Evolutionary conservation across 805 yeast genomes (phyloP).

Genomic region (Kodamaea neixiangensis): DNA sequence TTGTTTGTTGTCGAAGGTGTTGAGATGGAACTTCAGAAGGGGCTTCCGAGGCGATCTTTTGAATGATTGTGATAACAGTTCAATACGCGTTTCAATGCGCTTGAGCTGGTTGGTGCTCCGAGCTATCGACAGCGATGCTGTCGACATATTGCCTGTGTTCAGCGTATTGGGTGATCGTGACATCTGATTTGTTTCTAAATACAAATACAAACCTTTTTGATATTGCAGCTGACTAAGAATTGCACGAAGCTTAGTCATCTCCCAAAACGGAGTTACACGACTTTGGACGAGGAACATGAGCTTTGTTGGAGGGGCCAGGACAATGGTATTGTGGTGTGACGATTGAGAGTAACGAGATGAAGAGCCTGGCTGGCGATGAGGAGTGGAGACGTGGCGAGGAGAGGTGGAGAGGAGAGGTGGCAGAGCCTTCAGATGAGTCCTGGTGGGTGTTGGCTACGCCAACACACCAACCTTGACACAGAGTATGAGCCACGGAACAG

Average conservation of each 20-base stretch:
- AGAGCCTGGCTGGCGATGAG: too few species aligned
- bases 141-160: conserved; percentile 6
- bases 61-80: conserved; percentile 15
- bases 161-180: not conserved
- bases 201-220: not conserved
- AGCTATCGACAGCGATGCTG: conserved; percentile 8
- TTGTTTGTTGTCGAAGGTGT: conserved; percentile 14
- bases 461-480: too few species aligned
- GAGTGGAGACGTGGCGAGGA: too few species aligned
- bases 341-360: too few species aligned
- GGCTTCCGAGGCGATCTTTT: conserved; percentile 15
- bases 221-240: not conserved
- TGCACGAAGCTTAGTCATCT: not conserved
- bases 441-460: too few species aligned
- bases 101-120: conserved; percentile 16
- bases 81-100: conserved; percentile 23
- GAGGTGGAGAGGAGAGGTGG: too few species aligned
- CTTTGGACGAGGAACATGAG: not conserved
- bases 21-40: conserved; percentile 14
- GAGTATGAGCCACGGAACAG: too few species aligned
- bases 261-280: not conserved
- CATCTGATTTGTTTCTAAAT: not conserved
- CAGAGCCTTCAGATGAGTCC: too few species aligned
- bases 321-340: too few species aligned
- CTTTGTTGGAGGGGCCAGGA: not conserved